Percentiles rank a stretch among this genome's conserved stretches.
phyloP scores from a whole-genome alignment of 768 basidiomycete genomes.

The Termitomyces sp. region DNA sequence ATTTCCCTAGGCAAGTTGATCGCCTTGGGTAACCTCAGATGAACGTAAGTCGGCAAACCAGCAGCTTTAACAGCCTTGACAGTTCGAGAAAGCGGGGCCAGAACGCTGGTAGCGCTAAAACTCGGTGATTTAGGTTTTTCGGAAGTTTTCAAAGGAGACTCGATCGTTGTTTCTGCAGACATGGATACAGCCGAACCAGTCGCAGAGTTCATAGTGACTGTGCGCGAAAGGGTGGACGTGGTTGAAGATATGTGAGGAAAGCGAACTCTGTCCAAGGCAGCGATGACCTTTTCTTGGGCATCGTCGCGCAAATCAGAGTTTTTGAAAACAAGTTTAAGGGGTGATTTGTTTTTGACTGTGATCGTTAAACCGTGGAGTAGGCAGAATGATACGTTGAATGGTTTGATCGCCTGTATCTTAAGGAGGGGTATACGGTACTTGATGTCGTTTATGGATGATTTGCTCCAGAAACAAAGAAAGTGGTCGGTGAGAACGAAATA shows the following conservation, averaged over 20 bases:
- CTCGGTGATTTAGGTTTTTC: constrained; percentile 5
- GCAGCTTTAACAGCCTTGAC: constrained; percentile 23
- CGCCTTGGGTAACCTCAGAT: constrained; percentile 33
- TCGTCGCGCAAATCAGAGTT: constrained; percentile 34
- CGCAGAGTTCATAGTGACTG: neutral
- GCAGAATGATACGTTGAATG: constrained; percentile 21
- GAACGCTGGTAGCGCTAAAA: constrained; percentile 29
- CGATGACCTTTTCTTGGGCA: constrained; percentile 30
- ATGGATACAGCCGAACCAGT: neutral
- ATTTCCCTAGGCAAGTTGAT: constrained; percentile 39
- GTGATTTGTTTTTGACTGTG: constrained; percentile 37
- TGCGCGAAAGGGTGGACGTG: neutral
- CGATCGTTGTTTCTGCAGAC: neutral
- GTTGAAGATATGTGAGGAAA: constrained; percentile 7
- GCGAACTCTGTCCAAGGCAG: constrained; percentile 5
- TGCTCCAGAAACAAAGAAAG: constrained; percentile 42
- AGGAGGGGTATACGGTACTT: constrained; percentile 37
- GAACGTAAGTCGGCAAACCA: constrained; percentile 23
- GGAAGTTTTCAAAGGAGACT: neutral
- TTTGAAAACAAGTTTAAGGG: constrained; percentile 47
- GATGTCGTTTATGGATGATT: constrained; percentile 29
- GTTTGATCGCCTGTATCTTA: constrained; percentile 32
- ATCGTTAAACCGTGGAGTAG: constrained; percentile 34
- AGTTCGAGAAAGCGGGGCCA: constrained; percentile 39
- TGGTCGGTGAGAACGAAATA: constrained; percentile 34